A percentile compares a stretch with the other conserved stretches of the same genome.
phyloP scores from a whole-genome alignment of 768 basidiomycete species.

The Xerocomellus chrysenteron region DNA sequence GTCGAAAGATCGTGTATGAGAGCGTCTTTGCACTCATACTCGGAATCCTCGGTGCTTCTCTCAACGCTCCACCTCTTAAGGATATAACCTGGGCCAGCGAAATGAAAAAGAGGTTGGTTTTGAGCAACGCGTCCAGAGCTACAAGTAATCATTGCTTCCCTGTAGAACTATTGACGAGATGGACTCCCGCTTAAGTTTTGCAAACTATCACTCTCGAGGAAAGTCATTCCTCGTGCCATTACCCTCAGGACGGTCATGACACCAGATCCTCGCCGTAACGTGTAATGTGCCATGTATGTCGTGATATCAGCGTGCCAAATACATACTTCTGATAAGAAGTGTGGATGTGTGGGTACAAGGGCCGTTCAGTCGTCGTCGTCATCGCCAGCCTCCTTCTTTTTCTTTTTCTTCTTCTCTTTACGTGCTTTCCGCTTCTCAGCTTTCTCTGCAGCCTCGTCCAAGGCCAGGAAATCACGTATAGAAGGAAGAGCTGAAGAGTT shows the following conservation, averaged over 20 bases:
- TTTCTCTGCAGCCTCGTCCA: constrained; percentile 66
- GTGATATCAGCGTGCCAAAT: constrained; percentile 1
- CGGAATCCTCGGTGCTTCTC: constrained; percentile 71
- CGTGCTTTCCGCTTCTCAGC: constrained; percentile 67
- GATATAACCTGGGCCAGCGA: constrained; percentile 90
- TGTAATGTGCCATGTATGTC: not conserved
- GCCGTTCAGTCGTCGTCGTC: constrained; percentile 34
- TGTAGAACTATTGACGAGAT: constrained; percentile 71
- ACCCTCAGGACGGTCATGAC: constrained; percentile 3
- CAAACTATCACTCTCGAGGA: constrained; percentile 61
- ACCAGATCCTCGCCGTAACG: not conserved
- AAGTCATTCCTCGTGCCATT: constrained; percentile 28
- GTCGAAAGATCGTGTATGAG: constrained; percentile 62
- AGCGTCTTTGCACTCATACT: constrained; percentile 60
- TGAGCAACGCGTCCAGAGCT: not conserved
- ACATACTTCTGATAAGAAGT: not conserved
- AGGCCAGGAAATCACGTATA: constrained; percentile 76
- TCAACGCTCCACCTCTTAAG: constrained; percentile 65
- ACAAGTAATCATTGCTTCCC: not conserved
- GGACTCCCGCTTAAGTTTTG: constrained; percentile 66
- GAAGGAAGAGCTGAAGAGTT: constrained; percentile 80
- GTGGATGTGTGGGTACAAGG: not conserved
- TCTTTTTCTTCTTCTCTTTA: constrained; percentile 71
- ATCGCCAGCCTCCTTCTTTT: constrained; percentile 29
- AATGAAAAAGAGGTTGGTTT: constrained; percentile 73